Evolutionary conservation across 805 yeast genomes (phyloP), one percentile per base, ranked within the genome.

Genomic region (Kockiozyma suomiensis): DNA sequence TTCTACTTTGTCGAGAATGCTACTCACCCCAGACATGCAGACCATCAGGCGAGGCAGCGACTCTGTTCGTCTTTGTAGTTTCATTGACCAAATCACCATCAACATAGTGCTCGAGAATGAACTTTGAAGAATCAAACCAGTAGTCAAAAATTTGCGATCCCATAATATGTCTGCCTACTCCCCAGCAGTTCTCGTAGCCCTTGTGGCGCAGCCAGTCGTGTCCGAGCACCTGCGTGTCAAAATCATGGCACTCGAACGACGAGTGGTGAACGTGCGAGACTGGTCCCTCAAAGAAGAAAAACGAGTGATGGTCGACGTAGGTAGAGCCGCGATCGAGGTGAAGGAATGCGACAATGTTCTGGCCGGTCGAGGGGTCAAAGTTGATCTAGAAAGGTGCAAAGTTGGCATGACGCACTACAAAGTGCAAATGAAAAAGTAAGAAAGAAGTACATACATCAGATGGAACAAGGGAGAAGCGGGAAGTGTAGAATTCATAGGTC

Each of bases 131-230:
- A 19, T 45, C 35, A 26, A 45, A 45, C 49, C 49, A 45, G 49
- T 45, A 45, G 35, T 25, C 49, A 45, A 45, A 45, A 2, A 45
- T 45, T 35, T 45, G 49, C 19, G 37, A 26, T 25, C 49, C 49
- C 35, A 45, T 26, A 17, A 45, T 45, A 17, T 45, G 49, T 26
- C 35, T 3, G 23, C 49, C 49, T 2, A 45, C 35, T 2, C 49
- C 35, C 49, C 49, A 45, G 49, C 49, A 45, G 35, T 45, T 45
- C 37, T 45, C 49, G 33, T 45, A 45, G 33, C 49, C 49, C 19
- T 45, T 45, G 49, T 45, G 49, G 6, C 49, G 49, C 8, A 45
- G 49, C 35, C 49, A 45, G 49, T 45, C 49, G 49, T 45, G 49
- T 33, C 49, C 35, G 21, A 45, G 49, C 19, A 45, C 49, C 21